These are phyloP conservation scores for Globisporangium rhizosaccharum DNA, from an alignment of 352 stramenopile genomes.

Conservation along the genomic window DNA sequence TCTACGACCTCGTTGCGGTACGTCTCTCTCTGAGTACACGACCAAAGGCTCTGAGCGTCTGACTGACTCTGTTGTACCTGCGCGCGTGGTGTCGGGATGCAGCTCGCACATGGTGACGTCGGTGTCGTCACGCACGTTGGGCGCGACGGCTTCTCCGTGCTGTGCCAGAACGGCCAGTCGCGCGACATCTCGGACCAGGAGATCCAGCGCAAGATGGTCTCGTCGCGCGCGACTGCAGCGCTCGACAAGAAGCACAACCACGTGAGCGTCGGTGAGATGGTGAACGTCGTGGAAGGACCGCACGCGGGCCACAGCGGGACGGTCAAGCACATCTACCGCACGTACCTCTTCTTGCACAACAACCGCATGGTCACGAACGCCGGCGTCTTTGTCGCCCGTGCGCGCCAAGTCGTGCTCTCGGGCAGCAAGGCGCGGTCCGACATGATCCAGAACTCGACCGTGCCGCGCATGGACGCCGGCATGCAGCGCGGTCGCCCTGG, in stretches of 20 bases:
- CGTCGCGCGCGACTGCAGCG: conserved; percentile 68
- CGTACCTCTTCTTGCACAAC: conserved; percentile 88
- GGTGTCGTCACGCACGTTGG: conserved; percentile 90
- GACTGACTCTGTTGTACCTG: conserved; percentile 4
- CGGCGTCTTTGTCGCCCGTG: conserved; percentile 85
- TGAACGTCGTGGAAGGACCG: conserved; percentile 83
- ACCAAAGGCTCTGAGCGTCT: background rate
- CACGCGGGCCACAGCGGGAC: conserved; percentile 83
- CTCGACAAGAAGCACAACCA: conserved; percentile 89
- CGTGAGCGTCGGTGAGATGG: conserved; percentile 86
- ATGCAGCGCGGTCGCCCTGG: conserved; percentile 31
- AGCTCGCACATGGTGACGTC: conserved; percentile 82
- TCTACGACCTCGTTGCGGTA: conserved; percentile 86
- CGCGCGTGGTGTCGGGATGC: background rate
- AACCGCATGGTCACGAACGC: conserved; percentile 87
- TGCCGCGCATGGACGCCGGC: conserved; percentile 52
- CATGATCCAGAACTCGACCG: conserved; percentile 82
- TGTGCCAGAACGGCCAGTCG: conserved; percentile 82
- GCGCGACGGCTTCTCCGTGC: conserved; percentile 80
- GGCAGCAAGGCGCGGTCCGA: conserved; percentile 83
- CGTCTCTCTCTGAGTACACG: conserved; percentile 7
- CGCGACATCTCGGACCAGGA: conserved; percentile 85
- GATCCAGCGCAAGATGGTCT: conserved; percentile 86
- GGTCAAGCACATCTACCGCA: conserved; percentile 89
- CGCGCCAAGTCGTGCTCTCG: conserved; percentile 75